These are phyloP conservation scores for Penicillium sp. DNA, from an alignment of 2,329 filamentous ascomycete genomes.

Conservation along the genomic window DNA sequence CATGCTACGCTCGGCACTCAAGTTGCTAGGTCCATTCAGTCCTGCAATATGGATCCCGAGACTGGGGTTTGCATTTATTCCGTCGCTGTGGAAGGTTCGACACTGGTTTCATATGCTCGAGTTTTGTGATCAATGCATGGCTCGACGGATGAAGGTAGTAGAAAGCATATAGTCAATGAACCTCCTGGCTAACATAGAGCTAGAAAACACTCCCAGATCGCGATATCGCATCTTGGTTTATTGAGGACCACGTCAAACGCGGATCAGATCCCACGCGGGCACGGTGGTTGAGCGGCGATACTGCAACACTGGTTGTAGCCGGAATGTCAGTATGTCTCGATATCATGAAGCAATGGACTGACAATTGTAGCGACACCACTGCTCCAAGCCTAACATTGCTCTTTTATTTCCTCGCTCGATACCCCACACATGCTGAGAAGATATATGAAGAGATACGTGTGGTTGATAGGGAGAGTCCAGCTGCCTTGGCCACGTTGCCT, in stretches of 20 bases:
- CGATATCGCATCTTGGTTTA: conserved; percentile 14
- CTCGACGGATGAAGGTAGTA: conserved; percentile 21
- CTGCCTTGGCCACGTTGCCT: not conserved
- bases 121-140: conserved; percentile 36
- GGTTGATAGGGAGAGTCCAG: not conserved
- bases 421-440: conserved; percentile 2
- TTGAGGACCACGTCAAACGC: conserved; percentile 8
- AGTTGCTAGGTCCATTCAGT: conserved; percentile 16
- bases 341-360: not conserved
- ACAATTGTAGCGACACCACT: conserved; percentile 9
- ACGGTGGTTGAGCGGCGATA: conserved; percentile 5
- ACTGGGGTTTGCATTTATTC: conserved; percentile 21
- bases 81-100: conserved; percentile 6
- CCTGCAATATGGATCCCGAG: conserved; percentile 24
- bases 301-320: conserved; percentile 7
- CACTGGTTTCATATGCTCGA: conserved; percentile 14
- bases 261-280: not conserved
- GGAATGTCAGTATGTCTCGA: not conserved
- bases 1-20: conserved; percentile 17
- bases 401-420: conserved; percentile 14
- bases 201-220: not conserved
- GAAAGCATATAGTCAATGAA: not conserved
- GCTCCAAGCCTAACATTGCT: conserved; percentile 9
- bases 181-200: not conserved
- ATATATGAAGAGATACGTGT: not conserved